Evolutionary conservation across 257 asterid genomes (phyloP).

Genomic region (Leonotis leonurus): DNA sequence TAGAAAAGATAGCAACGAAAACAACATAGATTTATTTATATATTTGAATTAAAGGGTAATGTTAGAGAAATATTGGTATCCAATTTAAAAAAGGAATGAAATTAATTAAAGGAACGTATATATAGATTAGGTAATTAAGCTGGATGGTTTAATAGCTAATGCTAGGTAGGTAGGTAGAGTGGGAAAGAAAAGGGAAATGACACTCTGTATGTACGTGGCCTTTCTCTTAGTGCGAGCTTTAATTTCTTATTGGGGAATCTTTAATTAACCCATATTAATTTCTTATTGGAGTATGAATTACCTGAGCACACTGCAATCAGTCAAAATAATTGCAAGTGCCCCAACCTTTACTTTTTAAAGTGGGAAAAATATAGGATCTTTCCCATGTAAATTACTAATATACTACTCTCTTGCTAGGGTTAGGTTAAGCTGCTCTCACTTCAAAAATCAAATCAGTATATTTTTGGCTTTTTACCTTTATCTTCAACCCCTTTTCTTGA

Average conservation of each 20-base stretch:
- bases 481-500: not conserved
- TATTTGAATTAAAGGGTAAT: too few relatives aligned
- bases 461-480: constrained; percentile 3
- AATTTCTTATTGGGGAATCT: constrained; percentile 9
- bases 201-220: constrained; percentile 30
- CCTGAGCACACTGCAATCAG: too few relatives aligned
- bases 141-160: too few relatives aligned
- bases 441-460: not conserved
- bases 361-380: constrained; percentile 26
- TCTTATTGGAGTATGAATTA: too few relatives aligned
- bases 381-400: constrained; percentile 25
- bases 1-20: too few relatives aligned
- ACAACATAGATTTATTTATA: too few relatives aligned
- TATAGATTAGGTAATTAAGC: too few relatives aligned
- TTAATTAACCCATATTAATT: too few relatives aligned
- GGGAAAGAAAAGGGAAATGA: constrained; percentile 12
- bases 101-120: too few relatives aligned
- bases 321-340: constrained; percentile 10
- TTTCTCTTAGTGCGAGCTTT: constrained; percentile 22
- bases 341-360: constrained; percentile 30
- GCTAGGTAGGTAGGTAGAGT: too few relatives aligned
- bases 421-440: constrained; percentile 25
- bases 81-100: too few relatives aligned
- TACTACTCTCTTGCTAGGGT: constrained; percentile 36
- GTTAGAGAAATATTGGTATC: too few relatives aligned